A percentile compares a stretch with the other conserved stretches of the same genome.
phyloP scores from a whole-genome alignment of 805 yeast species.

The Kodamaea leandrae region DNA sequence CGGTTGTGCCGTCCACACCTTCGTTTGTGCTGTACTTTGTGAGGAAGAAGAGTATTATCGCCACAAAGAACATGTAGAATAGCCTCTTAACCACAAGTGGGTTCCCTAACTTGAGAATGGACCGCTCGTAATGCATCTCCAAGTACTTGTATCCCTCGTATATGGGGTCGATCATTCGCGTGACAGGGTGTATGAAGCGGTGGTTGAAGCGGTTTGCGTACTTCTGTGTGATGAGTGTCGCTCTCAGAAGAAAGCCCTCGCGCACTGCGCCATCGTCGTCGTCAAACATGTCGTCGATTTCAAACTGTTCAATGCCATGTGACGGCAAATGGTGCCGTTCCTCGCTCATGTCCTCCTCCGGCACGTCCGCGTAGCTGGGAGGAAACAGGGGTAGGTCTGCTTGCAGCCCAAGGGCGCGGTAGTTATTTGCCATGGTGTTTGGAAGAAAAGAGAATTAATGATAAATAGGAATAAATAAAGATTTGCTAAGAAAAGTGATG shows the following conservation, averaged over 20 bases:
- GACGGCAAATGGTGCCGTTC: neutral
- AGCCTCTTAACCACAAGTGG: conserved; percentile 80
- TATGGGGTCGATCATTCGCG: conserved; percentile 49
- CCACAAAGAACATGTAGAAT: conserved; percentile 64
- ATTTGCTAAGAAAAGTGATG: too few relatives aligned
- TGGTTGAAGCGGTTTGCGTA: conserved; percentile 37
- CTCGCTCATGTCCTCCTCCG: conserved; percentile 5
- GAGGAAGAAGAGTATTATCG: conserved; percentile 55
- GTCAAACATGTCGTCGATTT: conserved; percentile 31
- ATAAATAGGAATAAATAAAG: too few relatives aligned
- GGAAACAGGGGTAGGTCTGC: conserved; percentile 14
- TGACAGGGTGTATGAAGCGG: conserved; percentile 41
- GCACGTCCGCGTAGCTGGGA: conserved; percentile 12
- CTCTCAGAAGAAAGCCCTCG: conserved; percentile 31
- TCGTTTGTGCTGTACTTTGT: conserved; percentile 53
- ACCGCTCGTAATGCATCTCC: conserved; percentile 50
- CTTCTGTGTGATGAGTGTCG: conserved; percentile 34
- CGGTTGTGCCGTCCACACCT: conserved; percentile 37
- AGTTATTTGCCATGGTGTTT: neutral
- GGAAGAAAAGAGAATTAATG: too few relatives aligned
- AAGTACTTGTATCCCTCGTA: conserved; percentile 45
- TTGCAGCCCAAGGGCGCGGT: too few relatives aligned
- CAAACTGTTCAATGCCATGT: conserved; percentile 31
- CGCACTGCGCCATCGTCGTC: conserved; percentile 19
- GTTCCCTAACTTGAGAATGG: conserved; percentile 70